Conservation (phyloP, 1,284 basidiomycete species). For the Sporisorium sorghi region DNA sequence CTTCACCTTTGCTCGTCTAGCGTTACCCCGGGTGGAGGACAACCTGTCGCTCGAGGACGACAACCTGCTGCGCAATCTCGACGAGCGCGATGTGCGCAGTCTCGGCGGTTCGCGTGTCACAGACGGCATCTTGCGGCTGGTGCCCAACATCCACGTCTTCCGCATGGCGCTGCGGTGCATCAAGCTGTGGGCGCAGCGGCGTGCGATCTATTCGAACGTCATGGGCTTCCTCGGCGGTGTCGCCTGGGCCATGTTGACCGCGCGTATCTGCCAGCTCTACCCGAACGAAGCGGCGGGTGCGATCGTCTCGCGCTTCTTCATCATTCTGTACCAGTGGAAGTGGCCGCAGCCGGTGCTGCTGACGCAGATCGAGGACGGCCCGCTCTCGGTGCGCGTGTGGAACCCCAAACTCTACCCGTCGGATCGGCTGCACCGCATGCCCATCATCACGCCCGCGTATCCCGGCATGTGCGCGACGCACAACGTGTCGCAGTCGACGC, state of each 20-base stretch:
- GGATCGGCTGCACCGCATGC: conserved; percentile 95
- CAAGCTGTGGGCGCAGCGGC: conserved; percentile 95
- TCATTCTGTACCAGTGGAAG: conserved; percentile 95
- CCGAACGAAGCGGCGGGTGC: conserved; percentile 93
- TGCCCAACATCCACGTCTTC: conserved; percentile 94
- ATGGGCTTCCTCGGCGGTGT: conserved; percentile 98
- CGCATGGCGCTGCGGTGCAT: conserved; percentile 94
- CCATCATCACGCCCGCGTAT: conserved; percentile 99
- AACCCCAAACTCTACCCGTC: conserved; percentile 96
- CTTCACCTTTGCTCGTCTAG: conserved; percentile 89
- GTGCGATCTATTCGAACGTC: conserved; percentile 98
- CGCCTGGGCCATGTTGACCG: conserved; percentile 97
- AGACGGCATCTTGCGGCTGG: conserved; percentile 93
- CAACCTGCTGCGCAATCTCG: conserved; percentile 88
- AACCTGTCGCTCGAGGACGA: conserved; percentile 90
- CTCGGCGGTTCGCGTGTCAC: conserved; percentile 96
- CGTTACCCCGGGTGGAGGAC: conserved; percentile 87
- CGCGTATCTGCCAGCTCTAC: conserved; percentile 97
- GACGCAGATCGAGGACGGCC: conserved; percentile 91
- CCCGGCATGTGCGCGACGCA: conserved; percentile 99
- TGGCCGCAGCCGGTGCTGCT: conserved; percentile 98
- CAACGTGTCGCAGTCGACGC: conserved; percentile 94
- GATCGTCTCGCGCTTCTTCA: conserved; percentile 96
- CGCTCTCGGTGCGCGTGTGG: conserved; percentile 93
- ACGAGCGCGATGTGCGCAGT: conserved; percentile 94